These are phyloP conservation scores for Erigeron philadelphicus DNA, from an alignment of 140 eudicot genomes.

Conservation along the genomic window DNA sequence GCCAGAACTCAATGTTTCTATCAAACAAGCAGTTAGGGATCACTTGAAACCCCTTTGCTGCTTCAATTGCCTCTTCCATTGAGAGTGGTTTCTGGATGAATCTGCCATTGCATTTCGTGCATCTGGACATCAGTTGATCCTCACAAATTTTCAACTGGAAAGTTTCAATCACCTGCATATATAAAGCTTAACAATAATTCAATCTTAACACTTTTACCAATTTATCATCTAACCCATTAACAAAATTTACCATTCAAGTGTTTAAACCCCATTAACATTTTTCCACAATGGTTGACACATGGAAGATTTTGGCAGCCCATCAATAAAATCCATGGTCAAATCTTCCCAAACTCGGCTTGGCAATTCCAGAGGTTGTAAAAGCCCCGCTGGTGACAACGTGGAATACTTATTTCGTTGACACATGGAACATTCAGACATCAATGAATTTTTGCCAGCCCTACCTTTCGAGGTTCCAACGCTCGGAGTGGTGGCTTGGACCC, in stretches of 20 bases:
- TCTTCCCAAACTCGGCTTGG: background rate
- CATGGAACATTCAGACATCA: background rate
- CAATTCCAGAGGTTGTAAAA: background rate
- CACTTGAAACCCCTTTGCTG: constrained; percentile 92
- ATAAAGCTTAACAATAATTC: background rate
- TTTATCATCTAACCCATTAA: too few relatives aligned
- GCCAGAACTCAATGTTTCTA: constrained; percentile 87
- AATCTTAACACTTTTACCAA: too few relatives aligned
- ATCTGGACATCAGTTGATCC: constrained; percentile 92
- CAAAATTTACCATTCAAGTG: too few relatives aligned
- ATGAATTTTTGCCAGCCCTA: too few relatives aligned
- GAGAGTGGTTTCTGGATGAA: constrained; percentile 90
- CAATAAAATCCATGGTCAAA: background rate
- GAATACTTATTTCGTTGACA: background rate
- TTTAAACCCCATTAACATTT: too few relatives aligned
- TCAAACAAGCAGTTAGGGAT: constrained; percentile 85
- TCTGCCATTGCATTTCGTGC: constrained; percentile 90
- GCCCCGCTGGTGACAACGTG: background rate
- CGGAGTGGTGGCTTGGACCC: too few relatives aligned
- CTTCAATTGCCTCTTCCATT: constrained; percentile 88
- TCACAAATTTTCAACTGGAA: constrained; percentile 68
- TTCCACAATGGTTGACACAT: too few relatives aligned
- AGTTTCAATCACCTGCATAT: constrained; percentile 65
- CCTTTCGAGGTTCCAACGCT: too few relatives aligned
- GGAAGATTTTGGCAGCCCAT: background rate